A percentile compares a stretch with the other conserved stretches of the same genome.
These are phyloP conservation scores for Straminergon stramineum DNA, from an alignment of 225 moss, liverwort and hornwort genomes.

Conservation along the genomic window DNA sequence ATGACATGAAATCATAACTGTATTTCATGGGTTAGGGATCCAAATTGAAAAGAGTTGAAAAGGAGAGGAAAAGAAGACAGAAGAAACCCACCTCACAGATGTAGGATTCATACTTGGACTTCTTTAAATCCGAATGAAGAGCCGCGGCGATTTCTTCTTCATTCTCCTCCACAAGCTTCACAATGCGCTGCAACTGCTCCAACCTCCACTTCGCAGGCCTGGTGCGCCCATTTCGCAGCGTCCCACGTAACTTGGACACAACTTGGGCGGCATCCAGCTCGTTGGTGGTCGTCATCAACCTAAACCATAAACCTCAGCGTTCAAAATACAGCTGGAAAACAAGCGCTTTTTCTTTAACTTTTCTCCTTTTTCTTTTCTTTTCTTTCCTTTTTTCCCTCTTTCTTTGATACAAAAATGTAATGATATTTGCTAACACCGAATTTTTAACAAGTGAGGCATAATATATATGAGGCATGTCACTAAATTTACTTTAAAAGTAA, in stretches of 20 bases:
- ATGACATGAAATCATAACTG: too few relatives aligned
- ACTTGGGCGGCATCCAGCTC: constrained; percentile 12
- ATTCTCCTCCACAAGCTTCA: constrained; percentile 25
- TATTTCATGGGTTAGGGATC: neutral
- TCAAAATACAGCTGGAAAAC: neutral
- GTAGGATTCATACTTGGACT: constrained; percentile 13
- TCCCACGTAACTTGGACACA: constrained; percentile 10
- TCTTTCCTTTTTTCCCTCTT: neutral
- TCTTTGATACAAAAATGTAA: neutral
- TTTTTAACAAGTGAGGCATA: neutral
- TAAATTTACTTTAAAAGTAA: neutral
- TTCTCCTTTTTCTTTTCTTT: neutral
- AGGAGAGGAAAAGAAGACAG: neutral
- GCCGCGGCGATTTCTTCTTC: constrained; percentile 13
- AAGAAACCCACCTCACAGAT: constrained; percentile 1
- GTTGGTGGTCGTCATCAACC: neutral
- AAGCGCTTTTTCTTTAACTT: neutral
- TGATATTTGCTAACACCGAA: neutral
- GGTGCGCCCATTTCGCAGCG: constrained; percentile 12
- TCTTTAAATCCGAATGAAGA: constrained; percentile 5
- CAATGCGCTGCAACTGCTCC: constrained; percentile 8
- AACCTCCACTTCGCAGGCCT: constrained; percentile 21
- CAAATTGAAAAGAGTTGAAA: neutral
- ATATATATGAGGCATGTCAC: neutral
- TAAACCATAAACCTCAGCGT: neutral